phyloP scores from a whole-genome alignment of 1,284 basidiomycete genomes.

The Apiotrichum mycotoxinovorans region DNA sequence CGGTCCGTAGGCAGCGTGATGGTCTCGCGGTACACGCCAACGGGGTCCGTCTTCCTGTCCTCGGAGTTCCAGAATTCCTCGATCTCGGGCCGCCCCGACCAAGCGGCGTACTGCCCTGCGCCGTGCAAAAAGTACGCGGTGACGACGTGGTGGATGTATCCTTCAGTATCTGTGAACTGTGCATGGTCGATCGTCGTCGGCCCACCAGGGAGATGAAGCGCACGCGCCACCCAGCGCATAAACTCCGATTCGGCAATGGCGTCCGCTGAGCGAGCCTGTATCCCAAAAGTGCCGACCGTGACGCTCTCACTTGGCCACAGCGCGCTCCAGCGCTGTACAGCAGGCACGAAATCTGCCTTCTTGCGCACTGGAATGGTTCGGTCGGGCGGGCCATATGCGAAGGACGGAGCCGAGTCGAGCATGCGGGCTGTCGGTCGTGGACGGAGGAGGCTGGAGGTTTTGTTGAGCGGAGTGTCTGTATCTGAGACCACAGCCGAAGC shows the following conservation, averaged over 20 bases:
- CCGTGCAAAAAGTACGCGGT: slow-evolving; percentile 8
- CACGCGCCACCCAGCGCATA: neutral
- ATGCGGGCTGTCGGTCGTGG: neutral
- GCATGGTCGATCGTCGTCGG: slow-evolving; percentile 11
- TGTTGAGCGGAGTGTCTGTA: too few species aligned
- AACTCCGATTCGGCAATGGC: neutral
- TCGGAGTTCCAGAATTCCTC: slow-evolving; percentile 6
- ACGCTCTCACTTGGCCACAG: neutral
- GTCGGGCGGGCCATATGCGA: neutral
- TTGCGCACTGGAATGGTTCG: slow-evolving; percentile 1
- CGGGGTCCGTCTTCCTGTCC: neutral
- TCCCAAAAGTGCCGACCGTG: slow-evolving; percentile 3
- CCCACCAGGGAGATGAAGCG: neutral
- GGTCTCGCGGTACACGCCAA: slow-evolving; percentile 11
- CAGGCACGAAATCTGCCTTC: neutral
- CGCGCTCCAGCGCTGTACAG: slow-evolving; percentile 12
- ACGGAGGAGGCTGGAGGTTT: neutral
- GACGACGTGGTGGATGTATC: slow-evolving; percentile 12
- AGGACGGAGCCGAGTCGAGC: neutral
- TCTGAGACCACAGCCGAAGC: too few species aligned
- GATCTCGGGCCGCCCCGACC: neutral
- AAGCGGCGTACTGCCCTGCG: neutral
- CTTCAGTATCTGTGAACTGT: slow-evolving; percentile 1
- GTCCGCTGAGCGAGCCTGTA: neutral
- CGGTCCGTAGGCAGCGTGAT: slow-evolving; percentile 6